Percentiles rank a stretch among this genome's conserved stretches.
phyloP scores from a whole-genome alignment of 2,329 filamentous ascomycete genomes.

The Apiospora phragmitis region DNA sequence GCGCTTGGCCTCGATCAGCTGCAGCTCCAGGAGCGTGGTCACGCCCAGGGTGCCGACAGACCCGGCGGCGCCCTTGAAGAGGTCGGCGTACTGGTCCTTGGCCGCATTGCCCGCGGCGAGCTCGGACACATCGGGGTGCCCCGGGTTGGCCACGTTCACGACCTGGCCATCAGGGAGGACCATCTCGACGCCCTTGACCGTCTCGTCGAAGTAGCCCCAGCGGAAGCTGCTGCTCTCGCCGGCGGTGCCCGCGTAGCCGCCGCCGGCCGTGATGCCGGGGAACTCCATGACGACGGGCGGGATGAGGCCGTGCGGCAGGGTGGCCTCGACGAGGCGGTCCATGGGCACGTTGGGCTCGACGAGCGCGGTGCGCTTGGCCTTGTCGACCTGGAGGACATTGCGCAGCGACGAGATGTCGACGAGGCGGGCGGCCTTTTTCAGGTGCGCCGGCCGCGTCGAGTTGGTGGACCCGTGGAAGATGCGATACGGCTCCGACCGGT shows the following conservation, averaged over 20 bases:
- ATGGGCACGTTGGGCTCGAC: constrained; percentile 78
- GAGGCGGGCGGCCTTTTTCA: constrained; percentile 37
- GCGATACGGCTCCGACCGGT: constrained; percentile 60
- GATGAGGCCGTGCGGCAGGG: constrained; percentile 64
- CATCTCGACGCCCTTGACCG: constrained; percentile 65
- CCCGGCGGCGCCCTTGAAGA: constrained; percentile 67
- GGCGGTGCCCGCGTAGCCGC: constrained; percentile 69
- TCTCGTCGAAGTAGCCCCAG: constrained; percentile 71
- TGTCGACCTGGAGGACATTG: constrained; percentile 65
- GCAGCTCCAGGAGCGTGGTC: constrained; percentile 66
- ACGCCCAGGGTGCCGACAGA: constrained; percentile 69
- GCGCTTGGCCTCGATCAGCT: constrained; percentile 58
- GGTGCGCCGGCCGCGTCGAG: constrained; percentile 61
- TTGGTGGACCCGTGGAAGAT: constrained; percentile 80
- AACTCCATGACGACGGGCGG: constrained; percentile 77
- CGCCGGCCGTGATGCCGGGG: constrained; percentile 72
- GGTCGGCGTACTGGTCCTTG: constrained; percentile 42
- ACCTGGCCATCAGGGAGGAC: constrained; percentile 68
- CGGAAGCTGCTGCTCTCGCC: constrained; percentile 71
- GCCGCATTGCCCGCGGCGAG: not conserved
- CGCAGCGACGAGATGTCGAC: constrained; percentile 67
- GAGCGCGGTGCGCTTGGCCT: constrained; percentile 55
- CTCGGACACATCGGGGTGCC: constrained; percentile 33
- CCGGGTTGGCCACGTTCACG: constrained; percentile 45
- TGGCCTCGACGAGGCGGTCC: constrained; percentile 68